Evolutionary conservation across 129 eudicot species (phyloP), one percentile per base, ranked within the genome.

Genomic region (Flaveria brownii): DNA sequence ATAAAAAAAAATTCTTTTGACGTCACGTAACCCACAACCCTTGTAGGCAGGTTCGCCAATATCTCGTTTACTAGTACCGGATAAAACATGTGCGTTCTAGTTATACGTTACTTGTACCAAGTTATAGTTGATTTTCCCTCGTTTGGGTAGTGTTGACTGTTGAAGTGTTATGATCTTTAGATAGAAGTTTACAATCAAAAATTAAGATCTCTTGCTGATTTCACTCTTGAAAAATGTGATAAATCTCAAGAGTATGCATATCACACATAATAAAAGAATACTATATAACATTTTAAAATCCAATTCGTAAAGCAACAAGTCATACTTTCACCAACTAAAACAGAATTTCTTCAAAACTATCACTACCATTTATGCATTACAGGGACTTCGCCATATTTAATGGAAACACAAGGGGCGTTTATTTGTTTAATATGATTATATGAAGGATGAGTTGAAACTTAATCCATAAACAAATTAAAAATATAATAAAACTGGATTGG

Each of bases 401-500:
- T 9, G 47, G 47, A 43, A 43, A 43, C 47, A 9, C 47, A 10
- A 9, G 47, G 12, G 47, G 12, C 13, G 11, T 45, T 45, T 9
- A 1, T 9, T 8, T 10, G 49, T 9, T 10, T 45, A 12, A 10
- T 45, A 45, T 45, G 25, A 17, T 1, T 9, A 2, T 55, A 8
- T 55, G 4, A 55, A 14, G 62, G 62, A 18, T 22, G 5, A 55
- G 25, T 55, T 55, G 5, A 3, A 12, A 50, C 5, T 50, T 50
- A 50, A 14, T 50, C 4, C n/a, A 50, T 2, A 54, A 6, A 5
- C 2, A 15, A 7, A 1, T 22, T 22, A 1, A 1, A 52, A 54
- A 54, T 6, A 0, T 52, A n/a, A 52, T 16, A 52, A 57, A 0
- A 59, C 0, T 26, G 11, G 1, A 1, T 15, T 78, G 93, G 91